Evolutionary conservation across 2,329 filamentous ascomycete species (phyloP).

Genomic region (Ceratocystis harringtonii): DNA sequence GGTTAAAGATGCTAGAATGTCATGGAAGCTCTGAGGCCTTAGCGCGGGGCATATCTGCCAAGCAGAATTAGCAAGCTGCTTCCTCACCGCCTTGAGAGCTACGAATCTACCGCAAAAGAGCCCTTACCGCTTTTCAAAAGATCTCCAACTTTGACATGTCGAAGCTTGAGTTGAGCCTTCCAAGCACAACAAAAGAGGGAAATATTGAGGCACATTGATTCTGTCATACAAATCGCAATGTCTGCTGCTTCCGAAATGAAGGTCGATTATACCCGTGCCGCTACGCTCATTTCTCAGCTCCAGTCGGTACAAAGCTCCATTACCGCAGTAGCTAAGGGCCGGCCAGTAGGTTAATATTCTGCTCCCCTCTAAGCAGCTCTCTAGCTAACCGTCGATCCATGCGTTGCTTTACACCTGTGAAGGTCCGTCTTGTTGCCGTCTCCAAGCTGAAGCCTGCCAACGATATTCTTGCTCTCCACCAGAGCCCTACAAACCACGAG

Average conservation of each 20-base stretch:
- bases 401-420: neutral
- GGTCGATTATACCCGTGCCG: constrained; percentile 45
- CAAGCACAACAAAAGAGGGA: neutral
- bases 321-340: constrained; percentile 35
- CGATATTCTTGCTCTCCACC: constrained; percentile 75
- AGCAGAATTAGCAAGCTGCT: constrained; percentile 2
- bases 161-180: neutral
- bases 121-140: neutral
- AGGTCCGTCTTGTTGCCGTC: constrained; percentile 82
- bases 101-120: neutral
- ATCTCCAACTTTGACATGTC: neutral
- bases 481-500: constrained; percentile 39
- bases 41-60: constrained; percentile 11
- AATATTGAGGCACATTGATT: neutral
- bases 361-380: neutral
- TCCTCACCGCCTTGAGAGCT: constrained; percentile 5
- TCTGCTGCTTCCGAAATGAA: constrained; percentile 36
- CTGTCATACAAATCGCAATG: neutral
- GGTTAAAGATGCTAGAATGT: neutral
- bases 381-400: neutral
- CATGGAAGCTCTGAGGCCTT: neutral
- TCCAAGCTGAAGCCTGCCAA: constrained; percentile 91
- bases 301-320: constrained; percentile 44
- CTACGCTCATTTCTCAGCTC: constrained; percentile 47
- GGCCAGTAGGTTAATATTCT: constrained; percentile 33